Evolutionary conservation across 495 filamentous ascomycete species (phyloP).

Genomic region (Elasticomyces elasticus): DNA sequence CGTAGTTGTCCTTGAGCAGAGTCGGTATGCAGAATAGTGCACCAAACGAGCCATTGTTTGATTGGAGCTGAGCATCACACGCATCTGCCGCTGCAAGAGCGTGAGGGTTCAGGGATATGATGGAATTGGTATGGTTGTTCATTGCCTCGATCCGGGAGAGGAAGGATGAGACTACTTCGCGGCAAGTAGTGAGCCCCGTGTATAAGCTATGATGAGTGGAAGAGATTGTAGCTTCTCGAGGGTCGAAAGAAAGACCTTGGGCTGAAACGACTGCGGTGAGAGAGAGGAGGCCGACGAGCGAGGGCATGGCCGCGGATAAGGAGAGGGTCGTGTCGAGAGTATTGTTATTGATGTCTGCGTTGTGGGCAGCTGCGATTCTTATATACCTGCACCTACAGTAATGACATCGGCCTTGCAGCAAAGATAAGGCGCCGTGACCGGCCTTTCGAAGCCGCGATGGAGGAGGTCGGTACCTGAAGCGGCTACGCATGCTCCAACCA

Average conservation of each 20-base stretch:
- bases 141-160: conserved; percentile 44
- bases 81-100: conserved; percentile 40
- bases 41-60: conserved; percentile 35
- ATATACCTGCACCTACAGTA: too few species aligned
- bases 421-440: too few species aligned
- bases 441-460: too few species aligned
- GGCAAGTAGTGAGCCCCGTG: conserved; percentile 33
- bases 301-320: too few species aligned
- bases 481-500: too few species aligned
- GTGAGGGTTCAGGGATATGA: conserved; percentile 42
- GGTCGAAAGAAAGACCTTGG: conserved; percentile 32
- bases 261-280: too few species aligned
- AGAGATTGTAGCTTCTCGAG: conserved; percentile 47
- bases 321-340: neutral
- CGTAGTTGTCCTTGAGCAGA: conserved; percentile 55
- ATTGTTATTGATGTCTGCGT: too few species aligned
- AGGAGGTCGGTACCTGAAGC: too few species aligned
- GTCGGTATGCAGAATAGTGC: conserved; percentile 49
- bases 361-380: too few species aligned
- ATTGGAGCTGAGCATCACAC: conserved; percentile 36
- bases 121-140: conserved; percentile 47
- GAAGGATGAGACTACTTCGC: conserved; percentile 44
- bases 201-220: conserved; percentile 44
- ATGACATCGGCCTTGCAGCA: too few species aligned
- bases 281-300: neutral